Evolutionary conservation across 257 asterid genomes (phyloP).

Genomic region (Plantago major): DNA sequence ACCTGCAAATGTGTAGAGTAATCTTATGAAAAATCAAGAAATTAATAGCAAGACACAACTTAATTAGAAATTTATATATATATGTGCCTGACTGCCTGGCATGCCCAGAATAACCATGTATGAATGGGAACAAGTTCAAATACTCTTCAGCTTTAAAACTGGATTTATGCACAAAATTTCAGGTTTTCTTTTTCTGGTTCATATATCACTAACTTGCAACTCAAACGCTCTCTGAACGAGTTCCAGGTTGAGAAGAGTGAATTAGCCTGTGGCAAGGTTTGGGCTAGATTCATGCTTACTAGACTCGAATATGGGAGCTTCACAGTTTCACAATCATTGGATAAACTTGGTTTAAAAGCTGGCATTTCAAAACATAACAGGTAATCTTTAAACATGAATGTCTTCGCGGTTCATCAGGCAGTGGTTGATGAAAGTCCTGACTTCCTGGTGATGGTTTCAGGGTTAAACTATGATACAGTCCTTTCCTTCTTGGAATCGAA

Average conservation of each 20-base stretch:
- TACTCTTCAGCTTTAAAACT: not conserved
- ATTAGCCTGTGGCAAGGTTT: too few species aligned
- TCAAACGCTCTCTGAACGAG: slow-evolving; percentile 39
- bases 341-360: slow-evolving; percentile 27
- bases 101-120: too few species aligned
- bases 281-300: slow-evolving; percentile 64
- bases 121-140: too few species aligned
- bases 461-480: slow-evolving; percentile 34
- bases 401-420: slow-evolving; percentile 38
- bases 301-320: slow-evolving; percentile 33
- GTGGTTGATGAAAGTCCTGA: slow-evolving; percentile 48
- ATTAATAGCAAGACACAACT: too few species aligned
- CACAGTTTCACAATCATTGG: slow-evolving; percentile 38
- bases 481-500: slow-evolving; percentile 34
- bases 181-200: slow-evolving; percentile 16
- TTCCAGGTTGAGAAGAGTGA: too few species aligned
- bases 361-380: slow-evolving; percentile 51
- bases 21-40: too few species aligned
- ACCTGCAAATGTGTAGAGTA: slow-evolving; percentile 29
- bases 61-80: too few species aligned
- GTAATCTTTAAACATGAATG: slow-evolving; percentile 24
- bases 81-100: too few species aligned
- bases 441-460: slow-evolving; percentile 56
- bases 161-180: not conserved
- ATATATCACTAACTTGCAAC: slow-evolving; percentile 17